phyloP scores from a whole-genome alignment of 176 grass and related monocot species.

The Alopecurus myosuroides region DNA sequence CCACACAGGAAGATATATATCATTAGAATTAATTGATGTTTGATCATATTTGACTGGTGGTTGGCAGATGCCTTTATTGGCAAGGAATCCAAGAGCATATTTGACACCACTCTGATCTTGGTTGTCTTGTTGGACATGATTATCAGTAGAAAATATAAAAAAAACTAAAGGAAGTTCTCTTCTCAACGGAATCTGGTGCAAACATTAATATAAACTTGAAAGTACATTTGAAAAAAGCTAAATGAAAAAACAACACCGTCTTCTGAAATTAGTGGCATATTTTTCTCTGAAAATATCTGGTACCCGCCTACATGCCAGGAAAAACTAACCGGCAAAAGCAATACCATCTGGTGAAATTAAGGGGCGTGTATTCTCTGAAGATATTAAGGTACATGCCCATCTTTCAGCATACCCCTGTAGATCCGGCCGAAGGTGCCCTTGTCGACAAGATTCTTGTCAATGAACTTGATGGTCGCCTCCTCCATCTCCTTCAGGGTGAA shows the following conservation, averaged over 20 bases:
- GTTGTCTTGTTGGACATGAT: constrained; percentile 5
- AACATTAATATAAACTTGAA: neutral
- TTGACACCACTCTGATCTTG: constrained; percentile 30
- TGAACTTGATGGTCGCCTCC: constrained; percentile 71
- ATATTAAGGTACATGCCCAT: constrained; percentile 59
- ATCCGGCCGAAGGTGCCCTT: constrained; percentile 94
- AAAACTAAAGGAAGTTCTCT: neutral
- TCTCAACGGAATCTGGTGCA: constrained; percentile 12
- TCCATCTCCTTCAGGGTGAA: constrained; percentile 99
- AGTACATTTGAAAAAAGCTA: neutral
- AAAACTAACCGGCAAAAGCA: neutral
- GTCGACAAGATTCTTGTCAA: constrained; percentile 74
- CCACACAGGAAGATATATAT: no score
- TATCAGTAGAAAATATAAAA: neutral
- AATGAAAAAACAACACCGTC: constrained; percentile 11
- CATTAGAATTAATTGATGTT: constrained; percentile 9
- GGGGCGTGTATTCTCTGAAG: neutral
- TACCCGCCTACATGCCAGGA: neutral
- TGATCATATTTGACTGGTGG: constrained; percentile 27
- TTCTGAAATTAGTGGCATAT: neutral
- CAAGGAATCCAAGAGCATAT: constrained; percentile 9
- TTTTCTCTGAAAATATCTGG: neutral
- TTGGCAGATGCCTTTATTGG: constrained; percentile 27
- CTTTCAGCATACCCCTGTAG: constrained; percentile 80
- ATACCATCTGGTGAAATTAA: neutral